Evolutionary conservation across 2,329 filamentous ascomycete genomes (phyloP).

Genomic region (Gnomoniopsis sp.): DNA sequence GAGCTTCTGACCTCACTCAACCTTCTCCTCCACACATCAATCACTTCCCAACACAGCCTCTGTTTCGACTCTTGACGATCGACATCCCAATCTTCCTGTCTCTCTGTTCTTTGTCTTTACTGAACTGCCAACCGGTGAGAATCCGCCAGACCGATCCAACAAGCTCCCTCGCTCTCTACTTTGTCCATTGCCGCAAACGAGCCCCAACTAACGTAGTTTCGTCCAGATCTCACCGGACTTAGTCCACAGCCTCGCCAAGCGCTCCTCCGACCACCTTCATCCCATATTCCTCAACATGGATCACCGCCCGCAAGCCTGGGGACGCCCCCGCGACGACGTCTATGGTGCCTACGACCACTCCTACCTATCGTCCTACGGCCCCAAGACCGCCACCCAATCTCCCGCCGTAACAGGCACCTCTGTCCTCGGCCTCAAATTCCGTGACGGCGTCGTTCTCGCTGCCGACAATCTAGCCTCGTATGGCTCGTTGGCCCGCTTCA

Average conservation of each 20-base stretch:
- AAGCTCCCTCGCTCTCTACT: not conserved
- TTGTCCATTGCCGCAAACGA: slow-evolving; percentile 18
- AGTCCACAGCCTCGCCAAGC: not conserved
- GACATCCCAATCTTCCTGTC: not conserved
- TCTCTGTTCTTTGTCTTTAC: not conserved
- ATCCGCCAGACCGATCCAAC: not conserved
- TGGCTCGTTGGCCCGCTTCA: slow-evolving; percentile 94
- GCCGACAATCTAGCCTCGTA: slow-evolving; percentile 98
- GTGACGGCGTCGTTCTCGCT: slow-evolving; percentile 92
- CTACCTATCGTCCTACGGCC: slow-evolving; percentile 68
- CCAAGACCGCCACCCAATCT: slow-evolving; percentile 83
- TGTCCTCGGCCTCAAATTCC: slow-evolving; percentile 92
- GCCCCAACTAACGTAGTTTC: not conserved
- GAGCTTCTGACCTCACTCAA: slow-evolving; percentile 22
- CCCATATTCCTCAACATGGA: slow-evolving; percentile 48
- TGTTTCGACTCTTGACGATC: not conserved
- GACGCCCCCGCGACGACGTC: slow-evolving; percentile 88
- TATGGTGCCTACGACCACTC: slow-evolving; percentile 91
- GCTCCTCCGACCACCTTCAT: not conserved
- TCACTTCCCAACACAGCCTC: not conserved
- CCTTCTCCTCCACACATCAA: not conserved
- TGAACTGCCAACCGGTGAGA: not conserved
- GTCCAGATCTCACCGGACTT: not conserved
- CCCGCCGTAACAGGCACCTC: slow-evolving; percentile 97
- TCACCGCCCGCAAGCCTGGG: slow-evolving; percentile 71